phyloP scores from a whole-genome alignment of 352 stramenopile species.

The Pythium vanterpoolii region DNA sequence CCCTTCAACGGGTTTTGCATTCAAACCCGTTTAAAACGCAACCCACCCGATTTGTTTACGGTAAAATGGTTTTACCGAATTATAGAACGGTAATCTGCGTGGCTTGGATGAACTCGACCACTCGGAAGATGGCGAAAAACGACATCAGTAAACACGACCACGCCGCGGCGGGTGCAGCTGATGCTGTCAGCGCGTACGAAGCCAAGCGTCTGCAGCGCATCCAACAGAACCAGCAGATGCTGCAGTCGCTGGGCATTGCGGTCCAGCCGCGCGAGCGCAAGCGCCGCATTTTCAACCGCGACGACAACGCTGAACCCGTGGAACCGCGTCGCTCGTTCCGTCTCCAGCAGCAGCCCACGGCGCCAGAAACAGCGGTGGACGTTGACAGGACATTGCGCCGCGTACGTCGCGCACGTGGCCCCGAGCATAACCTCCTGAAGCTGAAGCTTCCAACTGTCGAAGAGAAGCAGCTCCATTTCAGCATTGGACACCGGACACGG shows the following conservation, averaged over 20 bases:
- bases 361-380: not conserved
- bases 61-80: not conserved
- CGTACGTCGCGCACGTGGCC: not conserved
- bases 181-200: conserved; percentile 45
- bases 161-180: not conserved
- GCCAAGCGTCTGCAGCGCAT: conserved; percentile 56
- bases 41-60: conserved; percentile 3
- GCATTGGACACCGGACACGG: not conserved
- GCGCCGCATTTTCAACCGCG: conserved; percentile 2
- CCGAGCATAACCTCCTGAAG: conserved; percentile 1
- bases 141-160: not conserved
- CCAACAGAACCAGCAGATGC: conserved; percentile 38
- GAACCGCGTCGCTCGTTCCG: conserved; percentile 10
- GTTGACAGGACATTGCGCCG: not conserved
- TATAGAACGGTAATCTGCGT: not conserved
- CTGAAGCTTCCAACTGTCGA: conserved; percentile 6
- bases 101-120: not conserved
- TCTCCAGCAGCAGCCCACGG: not conserved
- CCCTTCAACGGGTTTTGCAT: not conserved
- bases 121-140: not conserved
- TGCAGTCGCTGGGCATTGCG: conserved; percentile 38
- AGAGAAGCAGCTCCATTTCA: not conserved
- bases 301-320: not conserved
- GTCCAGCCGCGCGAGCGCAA: conserved; percentile 2
- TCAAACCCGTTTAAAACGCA: not conserved